Evolutionary conservation across 768 basidiomycete genomes (phyloP).

Genomic region (Trametes cinnabarina): DNA sequence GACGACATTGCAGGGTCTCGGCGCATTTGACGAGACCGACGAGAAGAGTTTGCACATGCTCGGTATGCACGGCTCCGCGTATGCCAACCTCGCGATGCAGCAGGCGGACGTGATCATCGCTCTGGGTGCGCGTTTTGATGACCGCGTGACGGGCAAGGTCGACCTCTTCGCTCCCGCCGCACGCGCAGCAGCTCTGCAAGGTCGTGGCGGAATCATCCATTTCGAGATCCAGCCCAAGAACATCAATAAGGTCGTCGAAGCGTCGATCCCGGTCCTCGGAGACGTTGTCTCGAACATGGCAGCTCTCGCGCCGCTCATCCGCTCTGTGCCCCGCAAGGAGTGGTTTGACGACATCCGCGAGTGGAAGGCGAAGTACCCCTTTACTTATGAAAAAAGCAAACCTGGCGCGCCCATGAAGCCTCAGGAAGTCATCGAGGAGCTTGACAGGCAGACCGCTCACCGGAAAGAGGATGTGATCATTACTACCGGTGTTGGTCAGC

Average conservation of each 20-base stretch:
- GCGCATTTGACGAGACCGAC: slow-evolving; percentile 90
- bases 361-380: slow-evolving; percentile 91
- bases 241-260: slow-evolving; percentile 97
- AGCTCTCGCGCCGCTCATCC: slow-evolving; percentile 77
- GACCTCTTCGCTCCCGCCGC: slow-evolving; percentile 91
- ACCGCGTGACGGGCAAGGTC: slow-evolving; percentile 93
- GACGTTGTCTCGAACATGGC: slow-evolving; percentile 86
- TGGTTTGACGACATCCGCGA: slow-evolving; percentile 83
- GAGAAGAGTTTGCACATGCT: slow-evolving; percentile 92
- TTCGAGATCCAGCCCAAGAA: slow-evolving; percentile 99
- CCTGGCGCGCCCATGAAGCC: slow-evolving; percentile 82
- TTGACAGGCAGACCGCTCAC: slow-evolving; percentile 75
- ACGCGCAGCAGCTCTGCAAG: slow-evolving; percentile 75
- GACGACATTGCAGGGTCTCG: slow-evolving; percentile 94
- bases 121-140: slow-evolving; percentile 94
- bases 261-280: slow-evolving; percentile 89
- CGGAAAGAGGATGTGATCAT: slow-evolving; percentile 86
- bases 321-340: slow-evolving; percentile 55
- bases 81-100: slow-evolving; percentile 98
- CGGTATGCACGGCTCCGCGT: slow-evolving; percentile 97
- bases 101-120: slow-evolving; percentile 97
- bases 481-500: slow-evolving; percentile 95
- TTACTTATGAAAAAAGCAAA: slow-evolving; percentile 71
- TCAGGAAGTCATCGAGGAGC: slow-evolving; percentile 93
- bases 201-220: slow-evolving; percentile 96